Conservation (phyloP, 768 basidiomycete genomes). For the Suillus alpinus region DNA sequence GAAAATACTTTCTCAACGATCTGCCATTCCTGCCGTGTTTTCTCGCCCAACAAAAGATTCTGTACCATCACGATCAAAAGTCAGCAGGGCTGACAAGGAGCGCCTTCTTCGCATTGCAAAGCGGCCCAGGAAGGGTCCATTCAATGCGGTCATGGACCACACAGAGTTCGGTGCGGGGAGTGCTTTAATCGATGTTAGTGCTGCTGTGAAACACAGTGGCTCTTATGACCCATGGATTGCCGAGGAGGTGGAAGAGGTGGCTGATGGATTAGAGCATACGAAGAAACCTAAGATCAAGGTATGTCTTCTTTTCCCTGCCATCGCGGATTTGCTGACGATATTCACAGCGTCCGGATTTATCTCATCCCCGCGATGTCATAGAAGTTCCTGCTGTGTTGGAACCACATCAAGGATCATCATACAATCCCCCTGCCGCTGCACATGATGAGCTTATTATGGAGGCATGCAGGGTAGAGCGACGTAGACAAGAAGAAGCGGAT, state of each 20-base stretch:
- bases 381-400: constrained; percentile 60
- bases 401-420: constrained; percentile 84
- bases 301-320: constrained; percentile 4
- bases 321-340: not conserved
- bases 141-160: constrained; percentile 69
- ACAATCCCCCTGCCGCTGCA: constrained; percentile 77
- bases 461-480: constrained; percentile 67
- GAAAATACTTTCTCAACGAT: constrained; percentile 81
- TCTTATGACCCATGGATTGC: constrained; percentile 62
- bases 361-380: constrained; percentile 50
- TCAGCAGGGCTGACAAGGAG: constrained; percentile 71
- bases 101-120: constrained; percentile 75
- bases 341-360: constrained; percentile 45
- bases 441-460: constrained; percentile 68
- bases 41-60: constrained; percentile 41
- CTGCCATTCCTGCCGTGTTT: constrained; percentile 80
- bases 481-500: constrained; percentile 49
- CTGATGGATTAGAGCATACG: constrained; percentile 38
- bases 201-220: constrained; percentile 68
- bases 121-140: constrained; percentile 65
- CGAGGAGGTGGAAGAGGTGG: constrained; percentile 35
- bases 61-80: constrained; percentile 25
- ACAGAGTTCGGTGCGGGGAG: constrained; percentile 65
- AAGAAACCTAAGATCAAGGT: constrained; percentile 54
- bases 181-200: constrained; percentile 59